These are phyloP conservation scores for Spergularia marina DNA, from an alignment of 148 eudicot genomes.

Conservation along the genomic window DNA sequence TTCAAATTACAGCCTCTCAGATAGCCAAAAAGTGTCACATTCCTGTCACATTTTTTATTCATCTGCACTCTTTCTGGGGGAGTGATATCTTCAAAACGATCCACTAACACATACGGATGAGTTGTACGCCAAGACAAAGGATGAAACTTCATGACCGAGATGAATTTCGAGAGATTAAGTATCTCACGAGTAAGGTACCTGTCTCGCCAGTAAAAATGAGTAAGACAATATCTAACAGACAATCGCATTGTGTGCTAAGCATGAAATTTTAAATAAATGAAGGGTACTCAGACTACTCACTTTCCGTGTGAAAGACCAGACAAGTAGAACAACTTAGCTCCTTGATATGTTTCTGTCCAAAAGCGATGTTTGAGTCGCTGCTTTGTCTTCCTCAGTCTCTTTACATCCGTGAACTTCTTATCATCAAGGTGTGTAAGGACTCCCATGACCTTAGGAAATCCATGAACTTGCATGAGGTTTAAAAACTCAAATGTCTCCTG, in stretches of 20 bases:
- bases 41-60: constrained; percentile 80
- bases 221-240: constrained; percentile 4
- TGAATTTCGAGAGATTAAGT: constrained; percentile 90
- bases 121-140: constrained; percentile 76
- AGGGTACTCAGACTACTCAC: constrained; percentile 66
- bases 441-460: constrained; percentile 93
- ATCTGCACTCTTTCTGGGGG: constrained; percentile 66
- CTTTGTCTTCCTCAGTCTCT: constrained; percentile 85
- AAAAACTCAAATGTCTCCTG: constrained; percentile 98
- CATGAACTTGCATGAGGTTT: constrained; percentile 86
- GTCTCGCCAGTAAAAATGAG: constrained; percentile 17
- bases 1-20: constrained; percentile 93
- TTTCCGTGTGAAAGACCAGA: constrained; percentile 91
- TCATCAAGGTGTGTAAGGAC: constrained; percentile 90
- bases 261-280: constrained; percentile 1
- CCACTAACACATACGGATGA: constrained; percentile 88
- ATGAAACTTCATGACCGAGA: constrained; percentile 86
- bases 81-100: constrained; percentile 96
- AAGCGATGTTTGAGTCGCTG: constrained; percentile 94
- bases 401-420: constrained; percentile 71
- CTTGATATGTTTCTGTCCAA: constrained; percentile 86
- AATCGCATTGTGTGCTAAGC: not conserved
- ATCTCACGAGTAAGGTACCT: constrained; percentile 87
- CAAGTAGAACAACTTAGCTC: constrained; percentile 86
- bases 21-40: constrained; percentile 83